These are phyloP conservation scores for Fusarium subtropicale DNA, from an alignment of 2,329 filamentous ascomycete genomes.

Conservation along the genomic window DNA sequence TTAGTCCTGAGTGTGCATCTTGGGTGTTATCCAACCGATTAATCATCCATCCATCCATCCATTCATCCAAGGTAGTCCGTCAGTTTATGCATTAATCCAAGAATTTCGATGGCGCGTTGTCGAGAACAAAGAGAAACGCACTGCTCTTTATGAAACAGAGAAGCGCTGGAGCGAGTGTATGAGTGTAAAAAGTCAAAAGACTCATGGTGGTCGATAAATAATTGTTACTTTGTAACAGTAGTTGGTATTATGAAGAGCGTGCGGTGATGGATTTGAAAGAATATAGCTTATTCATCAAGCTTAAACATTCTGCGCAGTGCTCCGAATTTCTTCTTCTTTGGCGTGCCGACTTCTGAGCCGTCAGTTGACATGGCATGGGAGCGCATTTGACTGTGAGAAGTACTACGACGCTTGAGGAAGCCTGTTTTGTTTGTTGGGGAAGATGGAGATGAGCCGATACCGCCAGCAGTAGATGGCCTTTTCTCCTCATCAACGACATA, in stretches of 20 bases:
- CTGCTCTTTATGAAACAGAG: constrained; percentile 1
- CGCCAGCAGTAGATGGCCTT: constrained; percentile 53
- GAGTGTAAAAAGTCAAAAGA: not conserved
- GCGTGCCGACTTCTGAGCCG: constrained; percentile 25
- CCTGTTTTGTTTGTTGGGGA: constrained; percentile 50
- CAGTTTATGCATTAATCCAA: constrained; percentile 17
- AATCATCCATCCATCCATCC: constrained; percentile 1
- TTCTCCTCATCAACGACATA: constrained; percentile 43
- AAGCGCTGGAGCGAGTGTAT: constrained; percentile 20
- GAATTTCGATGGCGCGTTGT: constrained; percentile 5
- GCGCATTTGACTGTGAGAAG: constrained; percentile 51
- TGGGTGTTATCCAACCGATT: constrained; percentile 7
- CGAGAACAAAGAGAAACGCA: not conserved
- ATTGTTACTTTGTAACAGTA: not conserved
- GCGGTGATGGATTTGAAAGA: not conserved
- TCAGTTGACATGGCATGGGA: constrained; percentile 24
- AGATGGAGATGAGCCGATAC: constrained; percentile 39
- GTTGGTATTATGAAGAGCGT: not conserved
- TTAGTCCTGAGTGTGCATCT: constrained; percentile 13
- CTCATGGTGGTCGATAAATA: not conserved
- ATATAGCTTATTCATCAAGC: constrained; percentile 56
- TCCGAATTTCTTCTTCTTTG: constrained; percentile 75
- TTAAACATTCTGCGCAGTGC: constrained; percentile 73
- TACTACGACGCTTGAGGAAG: constrained; percentile 54
- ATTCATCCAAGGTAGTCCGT: constrained; percentile 7